Evolutionary conservation across 208 protist species (phyloP).

Genomic region (Trypanosoma theileri): DNA sequence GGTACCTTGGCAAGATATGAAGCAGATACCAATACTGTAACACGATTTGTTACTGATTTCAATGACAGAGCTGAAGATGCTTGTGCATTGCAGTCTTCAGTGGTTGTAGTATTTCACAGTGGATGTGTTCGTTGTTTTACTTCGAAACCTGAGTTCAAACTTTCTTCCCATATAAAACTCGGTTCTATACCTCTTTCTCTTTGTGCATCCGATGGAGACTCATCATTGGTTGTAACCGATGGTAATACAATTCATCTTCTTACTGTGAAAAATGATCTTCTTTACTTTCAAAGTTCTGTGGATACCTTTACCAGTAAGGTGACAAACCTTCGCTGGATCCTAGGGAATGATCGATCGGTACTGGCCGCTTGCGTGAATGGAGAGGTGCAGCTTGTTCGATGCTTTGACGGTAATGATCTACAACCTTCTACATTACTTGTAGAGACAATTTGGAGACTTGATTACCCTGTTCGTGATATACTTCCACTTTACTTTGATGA

Average conservation of each 20-base stretch:
- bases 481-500: slow-evolving; percentile 46
- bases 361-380: slow-evolving; percentile 59
- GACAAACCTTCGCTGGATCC: slow-evolving; percentile 34
- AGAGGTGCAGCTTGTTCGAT: slow-evolving; percentile 56
- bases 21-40: slow-evolving; percentile 7
- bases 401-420: slow-evolving; percentile 27
- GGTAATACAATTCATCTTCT: slow-evolving; percentile 21
- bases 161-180: slow-evolving; percentile 22
- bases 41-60: slow-evolving; percentile 3
- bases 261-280: slow-evolving; percentile 10
- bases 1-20: slow-evolving; percentile 24
- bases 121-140: slow-evolving; percentile 23
- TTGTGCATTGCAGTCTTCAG: slow-evolving; percentile 9
- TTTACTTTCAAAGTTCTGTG: slow-evolving; percentile 2
- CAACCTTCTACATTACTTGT: slow-evolving; percentile 36
- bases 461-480: slow-evolving; percentile 69
- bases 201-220: slow-evolving; percentile 17
- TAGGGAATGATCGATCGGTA: slow-evolving; percentile 30
- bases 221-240: slow-evolving; percentile 24
- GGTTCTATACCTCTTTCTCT: slow-evolving; percentile 12
- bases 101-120: slow-evolving; percentile 27
- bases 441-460: slow-evolving; percentile 67
- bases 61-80: slow-evolving; percentile 25
- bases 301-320: slow-evolving; percentile 20
- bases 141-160: not conserved